phyloP scores from a whole-genome alignment of 257 asterid species.

The Solanum pinnatisectum region DNA sequence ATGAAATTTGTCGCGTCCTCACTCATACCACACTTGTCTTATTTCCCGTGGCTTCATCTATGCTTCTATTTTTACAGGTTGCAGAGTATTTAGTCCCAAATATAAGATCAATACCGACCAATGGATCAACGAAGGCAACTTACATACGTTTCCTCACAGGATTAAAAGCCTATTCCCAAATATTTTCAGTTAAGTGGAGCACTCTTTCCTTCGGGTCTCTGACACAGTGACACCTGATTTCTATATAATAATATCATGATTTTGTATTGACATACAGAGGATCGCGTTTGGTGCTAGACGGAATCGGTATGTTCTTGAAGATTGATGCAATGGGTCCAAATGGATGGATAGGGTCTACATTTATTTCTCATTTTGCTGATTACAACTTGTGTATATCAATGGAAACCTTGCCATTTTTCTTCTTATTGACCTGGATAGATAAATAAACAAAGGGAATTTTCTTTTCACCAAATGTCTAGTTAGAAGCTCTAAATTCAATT shows the following conservation, averaged over 20 bases:
- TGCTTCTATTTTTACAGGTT: constrained; percentile 33
- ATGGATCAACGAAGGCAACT: constrained; percentile 71
- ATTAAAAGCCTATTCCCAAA: constrained; percentile 86
- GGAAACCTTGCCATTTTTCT: neutral
- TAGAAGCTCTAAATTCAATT: neutral
- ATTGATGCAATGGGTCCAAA: neutral
- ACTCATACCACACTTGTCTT: neutral
- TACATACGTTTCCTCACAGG: constrained; percentile 95
- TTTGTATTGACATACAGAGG: constrained; percentile 35
- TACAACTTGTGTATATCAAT: neutral
- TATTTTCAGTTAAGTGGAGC: constrained; percentile 63
- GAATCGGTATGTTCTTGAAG: constrained; percentile 72
- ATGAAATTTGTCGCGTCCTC: neutral
- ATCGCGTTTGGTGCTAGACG: constrained; percentile 86
- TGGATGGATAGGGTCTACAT: neutral
- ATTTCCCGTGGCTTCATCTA: neutral
- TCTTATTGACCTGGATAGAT: neutral
- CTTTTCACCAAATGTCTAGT: neutral
- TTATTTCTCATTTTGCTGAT: neutral
- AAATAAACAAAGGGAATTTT: neutral
- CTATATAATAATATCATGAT: neutral
- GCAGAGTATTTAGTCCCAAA: constrained; percentile 79
- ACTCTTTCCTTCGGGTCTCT: neutral
- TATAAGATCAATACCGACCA: constrained; percentile 63
- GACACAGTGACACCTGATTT: neutral